Base-by-base conservation (phyloP, 2,329 filamentous ascomycete species). In the Calonectria pteridis region DNA sequence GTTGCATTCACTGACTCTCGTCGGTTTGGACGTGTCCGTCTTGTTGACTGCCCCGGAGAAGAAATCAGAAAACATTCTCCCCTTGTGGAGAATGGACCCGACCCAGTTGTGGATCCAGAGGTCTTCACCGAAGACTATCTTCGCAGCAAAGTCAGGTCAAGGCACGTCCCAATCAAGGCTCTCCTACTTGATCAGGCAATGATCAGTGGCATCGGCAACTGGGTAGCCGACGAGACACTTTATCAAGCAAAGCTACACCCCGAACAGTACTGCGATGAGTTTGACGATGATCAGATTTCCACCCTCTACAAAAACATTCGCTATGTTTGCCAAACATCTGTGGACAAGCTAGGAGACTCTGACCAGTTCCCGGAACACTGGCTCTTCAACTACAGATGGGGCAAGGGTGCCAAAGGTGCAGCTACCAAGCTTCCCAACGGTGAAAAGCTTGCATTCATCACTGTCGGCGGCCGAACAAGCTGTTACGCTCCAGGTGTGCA, bases 181-280 rank as follows among this genome's bases (percentile, higher is more conserved):
- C 88, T 98, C 26, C 87, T 99, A 16, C 88, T 98, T 4, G 95
- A 98, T 82, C 97, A 99, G 84, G 89, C 92, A 23, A 94, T 94
- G 82, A 94, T 98, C 74, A 97, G 94, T 80, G 97, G 97, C 10
- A 94, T 99, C 75, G 97, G 97, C 0, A 98, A 98, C 82, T 99
- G 96, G 96, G 96, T 99, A 68, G 95, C 93, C 0, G 97, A 99
- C 82, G 97, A 99, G 83, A 93, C 98, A 9, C 87, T 99, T 66
- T 99, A 96, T 81, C 93, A 98, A 78, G 94, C 97, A 6, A 92
- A 90, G 64, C 89, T 98, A 20, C 96, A 99, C 78, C 97, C 97
- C 0, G 96, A 98, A 83, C 95, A 98, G 82, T 97, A 97, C 85
- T 95, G 93, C 84, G 93, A 98, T 80, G 94, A 94, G 0, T 94